These are phyloP conservation scores for Neospermospora avenae DNA, from an alignment of 2,329 filamentous ascomycete genomes.

Conservation along the genomic window DNA sequence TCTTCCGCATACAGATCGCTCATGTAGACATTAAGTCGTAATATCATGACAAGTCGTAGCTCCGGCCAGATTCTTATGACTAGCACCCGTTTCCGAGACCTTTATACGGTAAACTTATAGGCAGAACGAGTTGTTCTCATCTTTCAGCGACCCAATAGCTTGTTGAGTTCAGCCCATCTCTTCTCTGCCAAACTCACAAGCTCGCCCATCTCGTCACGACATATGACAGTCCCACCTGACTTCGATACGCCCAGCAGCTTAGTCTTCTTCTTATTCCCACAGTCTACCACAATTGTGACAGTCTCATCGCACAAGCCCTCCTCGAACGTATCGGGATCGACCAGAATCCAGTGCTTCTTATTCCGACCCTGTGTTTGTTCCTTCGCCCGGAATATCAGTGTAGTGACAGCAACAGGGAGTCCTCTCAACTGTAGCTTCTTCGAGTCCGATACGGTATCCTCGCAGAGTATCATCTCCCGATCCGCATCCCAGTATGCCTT, in stretches of 20 bases:
- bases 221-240: conserved; percentile 71
- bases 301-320: conserved; percentile 79
- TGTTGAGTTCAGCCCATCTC: conserved; percentile 56
- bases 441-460: conserved; percentile 52
- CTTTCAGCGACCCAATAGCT: conserved; percentile 24
- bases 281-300: conserved; percentile 80
- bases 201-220: conserved; percentile 57
- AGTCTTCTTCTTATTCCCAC: conserved; percentile 39
- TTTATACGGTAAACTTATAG: not conserved
- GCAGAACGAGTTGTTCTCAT: not conserved
- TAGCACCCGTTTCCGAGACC: not conserved
- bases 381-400: conserved; percentile 70
- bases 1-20: not conserved
- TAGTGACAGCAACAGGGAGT: conserved; percentile 73
- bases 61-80: not conserved
- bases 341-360: conserved; percentile 69
- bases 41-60: not conserved
- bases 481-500: conserved; percentile 81
- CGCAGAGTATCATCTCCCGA: conserved; percentile 74
- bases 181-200: conserved; percentile 57
- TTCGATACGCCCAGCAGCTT: conserved; percentile 75
- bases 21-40: not conserved
- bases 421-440: conserved; percentile 57
- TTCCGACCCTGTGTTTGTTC: conserved; percentile 42
- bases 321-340: conserved; percentile 88